A percentile compares a stretch with the other conserved stretches of the same genome.
Conservation (phyloP, 1,284 basidiomycete genomes). For the Tilletia walkeri region DNA sequence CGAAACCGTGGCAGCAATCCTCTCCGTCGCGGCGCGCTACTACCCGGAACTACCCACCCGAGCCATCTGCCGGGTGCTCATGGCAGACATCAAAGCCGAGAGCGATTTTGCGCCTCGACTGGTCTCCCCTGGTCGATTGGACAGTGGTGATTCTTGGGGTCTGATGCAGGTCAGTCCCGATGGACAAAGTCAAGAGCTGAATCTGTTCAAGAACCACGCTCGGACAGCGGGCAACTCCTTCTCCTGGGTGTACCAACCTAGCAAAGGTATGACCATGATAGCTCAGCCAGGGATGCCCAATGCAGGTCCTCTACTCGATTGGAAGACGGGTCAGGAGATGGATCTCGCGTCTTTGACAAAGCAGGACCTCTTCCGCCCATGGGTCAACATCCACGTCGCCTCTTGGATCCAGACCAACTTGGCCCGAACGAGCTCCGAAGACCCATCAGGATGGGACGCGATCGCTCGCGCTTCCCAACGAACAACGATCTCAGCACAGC, state of each 20-base stretch:
- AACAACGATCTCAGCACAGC: constrained; percentile 7
- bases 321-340: constrained; percentile 36
- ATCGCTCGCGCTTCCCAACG: constrained; percentile 28
- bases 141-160: constrained; percentile 45
- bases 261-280: constrained; percentile 22
- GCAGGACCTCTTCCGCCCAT: constrained; percentile 45
- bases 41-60: constrained; percentile 48
- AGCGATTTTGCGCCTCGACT: constrained; percentile 40
- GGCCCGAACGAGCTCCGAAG: constrained; percentile 40
- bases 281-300: constrained; percentile 13
- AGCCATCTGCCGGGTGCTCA: constrained; percentile 39
- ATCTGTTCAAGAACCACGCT: constrained; percentile 39
- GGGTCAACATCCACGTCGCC: constrained; percentile 53
- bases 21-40: constrained; percentile 49
- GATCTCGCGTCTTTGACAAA: constrained; percentile 28
- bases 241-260: constrained; percentile 30
- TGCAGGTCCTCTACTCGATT: constrained; percentile 41
- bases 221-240: constrained; percentile 32
- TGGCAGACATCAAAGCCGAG: constrained; percentile 53
- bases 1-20: constrained; percentile 47
- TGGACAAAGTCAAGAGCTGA: constrained; percentile 33
- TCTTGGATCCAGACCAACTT: constrained; percentile 51
- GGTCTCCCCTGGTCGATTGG: constrained; percentile 38
- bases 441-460: constrained; percentile 42
- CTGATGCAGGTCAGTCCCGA: constrained; percentile 48